Evolutionary conservation across 2,329 filamentous ascomycete genomes (phyloP), one percentile per base, ranked within the genome.

Genomic region (Aquanectria penicillioides): DNA sequence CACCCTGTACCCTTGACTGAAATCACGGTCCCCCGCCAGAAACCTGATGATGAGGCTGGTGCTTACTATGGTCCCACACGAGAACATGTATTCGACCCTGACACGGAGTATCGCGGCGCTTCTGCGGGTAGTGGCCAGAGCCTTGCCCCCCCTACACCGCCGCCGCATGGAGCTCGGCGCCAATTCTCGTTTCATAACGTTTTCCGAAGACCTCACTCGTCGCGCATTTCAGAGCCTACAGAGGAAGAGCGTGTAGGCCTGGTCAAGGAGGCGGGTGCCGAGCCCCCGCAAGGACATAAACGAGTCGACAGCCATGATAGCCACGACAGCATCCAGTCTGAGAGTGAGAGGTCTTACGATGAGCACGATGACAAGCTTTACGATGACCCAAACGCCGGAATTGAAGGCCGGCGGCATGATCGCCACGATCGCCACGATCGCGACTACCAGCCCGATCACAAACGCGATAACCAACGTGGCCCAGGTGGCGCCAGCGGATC

Each of bases 151-250:
- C 89, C 89, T 0, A 83, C 85, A 4, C 88, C 89, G 2, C 88
- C 88, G 5, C 87, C 83, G 4, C 86, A 84, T 52, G 79, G 80
- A 25, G 86, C 90, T 10, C 85, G 81, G 64, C 85, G 94, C 59
- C 92, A 97, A 72, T 99, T 98, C 77, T 96, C 92, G 15, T 98
- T 98, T 81, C 90, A 94, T 64, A 93, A 91, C 65, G 87, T 97
- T 49, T 95, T 97, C 75, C 68, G 72, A 51, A 73, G 73, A 29
- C 71, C 70, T 17, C 62, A 69, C 28, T 81, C 80, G 8, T 65
- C 68, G 17, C 66, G 61, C n/a, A 47, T 66, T 23, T 55, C 64
- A 17, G 58, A 70, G 38, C 86, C 86, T 2, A 94, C 91, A 0
- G 93, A 97, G 73, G 93, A 97, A 77, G 93, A 97, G 76, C 82